Conservation (phyloP, 139 green algal genomes). For the Choricystis sp. region DNA sequence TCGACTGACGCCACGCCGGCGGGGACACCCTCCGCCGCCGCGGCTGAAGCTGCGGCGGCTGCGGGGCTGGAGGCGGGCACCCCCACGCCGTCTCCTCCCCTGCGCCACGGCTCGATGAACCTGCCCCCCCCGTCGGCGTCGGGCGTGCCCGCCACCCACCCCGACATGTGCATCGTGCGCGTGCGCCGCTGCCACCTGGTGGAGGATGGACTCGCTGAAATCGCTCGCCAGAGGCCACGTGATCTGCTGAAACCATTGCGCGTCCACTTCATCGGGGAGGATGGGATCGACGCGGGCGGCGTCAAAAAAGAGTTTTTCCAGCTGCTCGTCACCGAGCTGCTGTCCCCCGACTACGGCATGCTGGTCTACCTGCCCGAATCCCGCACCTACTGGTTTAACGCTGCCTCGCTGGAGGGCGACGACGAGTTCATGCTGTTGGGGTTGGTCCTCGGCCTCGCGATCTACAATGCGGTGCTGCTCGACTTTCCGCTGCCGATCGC, state of each 20-base stretch:
- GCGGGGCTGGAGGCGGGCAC: neutral
- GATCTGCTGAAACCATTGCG: constrained; percentile 87
- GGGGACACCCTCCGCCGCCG: neutral
- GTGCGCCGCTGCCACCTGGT: constrained; percentile 69
- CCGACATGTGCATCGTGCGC: constrained; percentile 81
- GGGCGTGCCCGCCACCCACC: constrained; percentile 50
- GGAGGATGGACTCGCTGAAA: constrained; percentile 75
- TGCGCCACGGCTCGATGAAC: constrained; percentile 26
- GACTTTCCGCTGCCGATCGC: constrained; percentile 72
- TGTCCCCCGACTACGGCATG: constrained; percentile 77
- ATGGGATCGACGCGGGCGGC: constrained; percentile 78
- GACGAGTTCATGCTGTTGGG: constrained; percentile 72
- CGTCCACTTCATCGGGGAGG: constrained; percentile 92
- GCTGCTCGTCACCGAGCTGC: constrained; percentile 72
- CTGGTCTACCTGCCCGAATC: constrained; percentile 55
- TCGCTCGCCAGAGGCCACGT: constrained; percentile 47
- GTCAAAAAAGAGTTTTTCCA: constrained; percentile 94
- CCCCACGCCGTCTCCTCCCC: neutral
- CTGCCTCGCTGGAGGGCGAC: constrained; percentile 37
- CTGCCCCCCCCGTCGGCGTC: constrained; percentile 36
- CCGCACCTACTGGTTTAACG: constrained; percentile 76
- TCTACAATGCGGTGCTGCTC: constrained; percentile 89
- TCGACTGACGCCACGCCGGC: neutral
- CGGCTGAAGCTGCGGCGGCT: neutral
- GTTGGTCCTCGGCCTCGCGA: constrained; percentile 69